Evolutionary conservation across 1,284 basidiomycete species (phyloP).

Genomic region (Marasmius fiardii): DNA sequence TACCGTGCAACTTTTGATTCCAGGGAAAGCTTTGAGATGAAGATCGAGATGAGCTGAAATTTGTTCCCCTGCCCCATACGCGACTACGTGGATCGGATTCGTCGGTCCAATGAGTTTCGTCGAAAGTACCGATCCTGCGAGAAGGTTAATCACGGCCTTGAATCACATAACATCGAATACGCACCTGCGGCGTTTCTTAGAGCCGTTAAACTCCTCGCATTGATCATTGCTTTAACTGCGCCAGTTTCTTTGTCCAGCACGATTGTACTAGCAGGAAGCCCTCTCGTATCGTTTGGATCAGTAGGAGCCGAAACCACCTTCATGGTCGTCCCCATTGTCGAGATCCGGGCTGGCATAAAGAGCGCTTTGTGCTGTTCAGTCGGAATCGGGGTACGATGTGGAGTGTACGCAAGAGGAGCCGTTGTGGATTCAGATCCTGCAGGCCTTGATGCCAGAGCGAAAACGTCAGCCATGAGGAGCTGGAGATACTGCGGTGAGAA

Average conservation of each 20-base stretch:
- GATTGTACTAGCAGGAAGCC: conserved; percentile 75
- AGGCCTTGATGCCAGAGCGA: conserved; percentile 31
- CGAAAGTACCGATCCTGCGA: conserved; percentile 69
- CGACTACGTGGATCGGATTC: conserved; percentile 47
- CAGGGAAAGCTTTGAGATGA: conserved; percentile 54
- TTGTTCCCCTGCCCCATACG: conserved; percentile 81
- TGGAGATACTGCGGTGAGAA: conserved; percentile 45
- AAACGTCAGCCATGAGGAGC: conserved; percentile 54
- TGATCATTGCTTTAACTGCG: conserved; percentile 66
- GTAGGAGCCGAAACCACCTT: conserved; percentile 75
- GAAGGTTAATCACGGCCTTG: background rate
- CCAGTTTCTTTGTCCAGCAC: conserved; percentile 73
- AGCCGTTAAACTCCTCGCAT: conserved; percentile 74
- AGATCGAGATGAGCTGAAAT: conserved; percentile 66
- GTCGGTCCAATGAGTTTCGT: conserved; percentile 46
- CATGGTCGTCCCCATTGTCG: conserved; percentile 42
- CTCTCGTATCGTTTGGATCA: conserved; percentile 35
- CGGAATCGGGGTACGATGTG: conserved; percentile 48
- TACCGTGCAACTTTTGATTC: conserved; percentile 54
- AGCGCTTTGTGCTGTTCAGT: conserved; percentile 51
- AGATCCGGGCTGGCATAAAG: conserved; percentile 70
- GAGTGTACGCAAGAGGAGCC: conserved; percentile 34
- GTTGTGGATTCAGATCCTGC: conserved; percentile 13
- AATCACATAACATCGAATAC: conserved; percentile 1
- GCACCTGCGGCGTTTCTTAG: conserved; percentile 75